Evolutionary conservation across 2,329 filamentous ascomycete species (phyloP), one percentile per base, ranked within the genome.

Genomic region (Rutstroemia sydowiana): DNA sequence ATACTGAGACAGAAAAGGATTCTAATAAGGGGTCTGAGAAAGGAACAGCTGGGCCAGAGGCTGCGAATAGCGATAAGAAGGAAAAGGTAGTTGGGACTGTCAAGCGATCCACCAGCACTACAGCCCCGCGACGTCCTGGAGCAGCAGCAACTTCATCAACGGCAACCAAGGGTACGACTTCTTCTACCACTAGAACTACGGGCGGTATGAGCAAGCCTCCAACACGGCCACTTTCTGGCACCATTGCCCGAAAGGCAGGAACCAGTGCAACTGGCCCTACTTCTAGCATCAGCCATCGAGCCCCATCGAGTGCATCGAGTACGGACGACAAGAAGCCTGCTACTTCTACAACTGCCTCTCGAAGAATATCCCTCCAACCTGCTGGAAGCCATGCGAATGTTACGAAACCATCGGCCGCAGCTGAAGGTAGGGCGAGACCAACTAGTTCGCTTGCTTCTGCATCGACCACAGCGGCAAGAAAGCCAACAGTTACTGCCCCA

Each of bases 121-220:
- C 57, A 23, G 55, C 58, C 18, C 52, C 57, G 6, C 65, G 60
- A 52, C 63, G 63, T 39, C 62, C 60, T 26, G 57, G 57, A 34
- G 45, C 63, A 20, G 50, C 61, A 43, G 51, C 61, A 43, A 49
- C 63, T 18, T 55, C 61, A 7, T 59, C 63, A 40, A 50, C 58
- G n/a, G 54, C 59, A 3, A 65, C 59, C 36, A 57, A 60, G 34
- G 57, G 59, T 5, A 52, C 59, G 28, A 59, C 64, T 18, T 63
- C 65, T 39, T 47, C 61, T 37, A 57, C 60, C 37, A 51, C 53
- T 7, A 51, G 49, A 42, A 59, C 60, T 28, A 59, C 57, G 26
- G 61, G 62, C 43, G 65, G 63, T n/a, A 50, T 67, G 21, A 65
- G 61, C 52, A 68, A 67, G 50, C 65, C 65, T 40, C 65, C 65